Evolutionary conservation across 495 filamentous ascomycete species (phyloP).

Genomic region (Lepidopterella palustris): DNA sequence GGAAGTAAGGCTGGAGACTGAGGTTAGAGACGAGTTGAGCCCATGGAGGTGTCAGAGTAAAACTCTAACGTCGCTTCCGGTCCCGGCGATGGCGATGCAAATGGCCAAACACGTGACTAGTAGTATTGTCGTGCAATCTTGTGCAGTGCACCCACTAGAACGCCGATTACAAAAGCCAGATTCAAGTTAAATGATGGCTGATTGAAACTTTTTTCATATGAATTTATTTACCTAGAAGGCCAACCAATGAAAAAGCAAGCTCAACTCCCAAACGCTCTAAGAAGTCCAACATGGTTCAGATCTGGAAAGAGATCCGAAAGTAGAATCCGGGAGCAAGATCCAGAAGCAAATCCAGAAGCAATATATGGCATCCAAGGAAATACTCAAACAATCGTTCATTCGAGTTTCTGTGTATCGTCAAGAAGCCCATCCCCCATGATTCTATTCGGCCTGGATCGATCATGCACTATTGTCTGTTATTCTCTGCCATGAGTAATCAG

Average conservation of each 20-base stretch:
- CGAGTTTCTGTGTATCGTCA: background rate
- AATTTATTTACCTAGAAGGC: background rate
- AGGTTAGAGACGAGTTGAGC: too few species aligned
- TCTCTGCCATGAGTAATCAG: conserved; percentile 18
- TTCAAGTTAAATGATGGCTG: too few species aligned
- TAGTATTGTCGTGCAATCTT: too few species aligned
- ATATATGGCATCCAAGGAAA: too few species aligned
- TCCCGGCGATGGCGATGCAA: too few species aligned
- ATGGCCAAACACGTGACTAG: too few species aligned
- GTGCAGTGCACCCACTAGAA: too few species aligned
- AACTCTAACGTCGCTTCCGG: too few species aligned
- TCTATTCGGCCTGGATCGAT: background rate
- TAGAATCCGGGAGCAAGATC: background rate
- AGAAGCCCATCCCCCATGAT: background rate
- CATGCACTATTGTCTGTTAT: conserved; percentile 25
- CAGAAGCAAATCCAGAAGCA: background rate
- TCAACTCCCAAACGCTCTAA: conserved; percentile 1
- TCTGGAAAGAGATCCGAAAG: background rate
- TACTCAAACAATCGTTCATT: background rate
- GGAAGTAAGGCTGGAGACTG: too few species aligned
- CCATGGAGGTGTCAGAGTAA: too few species aligned
- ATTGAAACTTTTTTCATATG: background rate
- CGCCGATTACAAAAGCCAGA: too few species aligned
- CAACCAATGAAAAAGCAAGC: background rate
- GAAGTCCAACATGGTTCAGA: background rate